phyloP scores from a whole-genome alignment of 2,329 filamentous ascomycete genomes.

The Neonectria faginata region DNA sequence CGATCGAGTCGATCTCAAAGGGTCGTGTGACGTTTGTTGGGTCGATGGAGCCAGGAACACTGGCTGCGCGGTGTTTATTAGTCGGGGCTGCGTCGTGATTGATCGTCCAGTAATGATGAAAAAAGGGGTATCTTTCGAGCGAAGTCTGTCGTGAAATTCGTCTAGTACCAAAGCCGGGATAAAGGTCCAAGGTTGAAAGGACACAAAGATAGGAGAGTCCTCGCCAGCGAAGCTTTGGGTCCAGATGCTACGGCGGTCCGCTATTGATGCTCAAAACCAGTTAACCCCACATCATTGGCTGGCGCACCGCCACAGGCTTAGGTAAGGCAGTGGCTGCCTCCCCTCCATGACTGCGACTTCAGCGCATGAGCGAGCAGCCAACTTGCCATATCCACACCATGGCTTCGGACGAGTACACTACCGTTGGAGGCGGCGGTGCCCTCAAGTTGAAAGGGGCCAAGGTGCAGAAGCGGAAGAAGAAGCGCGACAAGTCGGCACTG shows the following conservation, averaged over 20 bases:
- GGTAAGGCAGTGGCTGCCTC: slow-evolving; percentile 21
- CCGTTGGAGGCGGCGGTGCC: slow-evolving; percentile 74
- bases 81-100: slow-evolving; percentile 31
- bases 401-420: slow-evolving; percentile 80
- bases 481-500: slow-evolving; percentile 61
- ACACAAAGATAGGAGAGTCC: slow-evolving; percentile 25
- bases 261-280: slow-evolving; percentile 10
- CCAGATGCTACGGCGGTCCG: slow-evolving; percentile 12
- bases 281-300: slow-evolving; percentile 22
- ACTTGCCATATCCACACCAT: slow-evolving; percentile 56
- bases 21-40: slow-evolving; percentile 30
- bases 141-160: slow-evolving; percentile 32
- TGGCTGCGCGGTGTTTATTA: slow-evolving; percentile 10
- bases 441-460: slow-evolving; percentile 87
- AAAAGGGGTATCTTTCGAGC: slow-evolving; percentile 31
- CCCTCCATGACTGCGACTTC: slow-evolving; percentile 12
- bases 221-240: slow-evolving; percentile 15
- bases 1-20: slow-evolving; percentile 20
- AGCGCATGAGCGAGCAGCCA: slow-evolving; percentile 15
- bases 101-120: slow-evolving; percentile 25
- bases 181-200: slow-evolving; percentile 18
- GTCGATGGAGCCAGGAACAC: slow-evolving; percentile 9
- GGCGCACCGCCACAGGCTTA: slow-evolving; percentile 28
- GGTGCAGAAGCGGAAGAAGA: slow-evolving; percentile 73
- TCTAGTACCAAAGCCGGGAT: slow-evolving; percentile 38